Base-by-base conservation (phyloP, 371 early-diverging fungal genomes). In the Mucor racemosus region DNA sequence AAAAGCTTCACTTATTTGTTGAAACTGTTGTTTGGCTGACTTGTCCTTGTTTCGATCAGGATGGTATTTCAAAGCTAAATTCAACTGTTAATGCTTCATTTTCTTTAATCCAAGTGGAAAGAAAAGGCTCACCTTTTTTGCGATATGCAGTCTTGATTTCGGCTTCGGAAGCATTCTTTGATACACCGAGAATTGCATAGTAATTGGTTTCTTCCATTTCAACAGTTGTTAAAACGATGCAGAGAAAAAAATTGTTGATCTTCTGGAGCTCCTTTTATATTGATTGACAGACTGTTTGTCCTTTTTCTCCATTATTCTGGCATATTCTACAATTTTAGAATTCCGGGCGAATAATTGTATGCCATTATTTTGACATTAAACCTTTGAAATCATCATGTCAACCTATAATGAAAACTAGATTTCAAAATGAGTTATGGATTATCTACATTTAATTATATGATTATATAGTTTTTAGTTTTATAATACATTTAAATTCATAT, bases 111-210 rank as follows among this genome's bases (percentile, higher is more conserved):
- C 42, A 42, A 8, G 42, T 17, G 19, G 19, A 3, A 42, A 41
- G 19, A 3, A 42, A 3, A 97, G 10, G 14, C 53, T 50, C 69
- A 80, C 83, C 83, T 83, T 77, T 87, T 78, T 94, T 96, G 53
- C 94, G 90, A 84, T 95, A 99, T 9, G 99, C 94, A 73, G 92
- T 93, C 69, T 94, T 95, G 65, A 98, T 90, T 41, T 91, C 88
- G 53, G 84, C 86, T n/a, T 96, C 97, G 21, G 86, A 82, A 14
- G 99, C 97, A 33, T 77, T 77, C 69, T 93, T 92, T 34, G 86
- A 57, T n/a, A 99, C 90, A 31, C 91, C 96, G 15, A 99, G 90
- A 36, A 94, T 85, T 26, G 86, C 84, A 76, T 97, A 98, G 75
- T 92, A 92, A 64, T 96, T 95, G 76, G 91, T 48, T 7, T 7